These are phyloP conservation scores for Gaertneriomyces semiglobifer DNA, from an alignment of 192 early-diverging fungal species.

Conservation along the genomic window DNA sequence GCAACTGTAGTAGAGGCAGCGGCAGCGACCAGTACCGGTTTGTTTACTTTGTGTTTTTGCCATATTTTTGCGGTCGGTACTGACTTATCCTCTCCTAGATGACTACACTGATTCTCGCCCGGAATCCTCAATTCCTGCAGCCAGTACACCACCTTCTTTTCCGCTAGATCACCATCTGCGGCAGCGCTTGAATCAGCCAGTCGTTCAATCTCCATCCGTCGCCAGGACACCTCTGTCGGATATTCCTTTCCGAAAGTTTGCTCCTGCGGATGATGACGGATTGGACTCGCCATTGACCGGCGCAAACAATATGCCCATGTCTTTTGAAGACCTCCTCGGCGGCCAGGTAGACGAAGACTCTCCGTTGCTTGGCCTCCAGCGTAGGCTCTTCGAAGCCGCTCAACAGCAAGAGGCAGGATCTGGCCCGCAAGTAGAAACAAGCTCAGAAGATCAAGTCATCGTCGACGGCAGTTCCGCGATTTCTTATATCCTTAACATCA, in stretches of 20 bases:
- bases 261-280: too few relatives aligned
- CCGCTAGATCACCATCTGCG: background rate
- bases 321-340: background rate
- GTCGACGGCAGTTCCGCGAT: too few relatives aligned
- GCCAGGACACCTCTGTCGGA: too few relatives aligned
- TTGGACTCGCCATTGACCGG: background rate
- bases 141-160: background rate
- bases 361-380: background rate
- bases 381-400: conserved; percentile 1
- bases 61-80: conserved; percentile 1
- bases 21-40: background rate
- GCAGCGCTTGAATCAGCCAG: background rate
- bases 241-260: too few relatives aligned
- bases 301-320: background rate
- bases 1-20: background rate
- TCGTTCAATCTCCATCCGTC: background rate
- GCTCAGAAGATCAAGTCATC: too few relatives aligned
- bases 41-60: background rate
- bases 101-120: background rate
- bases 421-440: too few relatives aligned
- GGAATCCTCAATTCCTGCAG: background rate
- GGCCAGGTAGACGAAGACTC: background rate
- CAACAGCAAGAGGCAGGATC: too few relatives aligned
- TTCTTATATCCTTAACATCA: too few relatives aligned
- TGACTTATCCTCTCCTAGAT: background rate